Conservation (phyloP, 257 asterid species). For the Solanum stenotomum region DNA sequence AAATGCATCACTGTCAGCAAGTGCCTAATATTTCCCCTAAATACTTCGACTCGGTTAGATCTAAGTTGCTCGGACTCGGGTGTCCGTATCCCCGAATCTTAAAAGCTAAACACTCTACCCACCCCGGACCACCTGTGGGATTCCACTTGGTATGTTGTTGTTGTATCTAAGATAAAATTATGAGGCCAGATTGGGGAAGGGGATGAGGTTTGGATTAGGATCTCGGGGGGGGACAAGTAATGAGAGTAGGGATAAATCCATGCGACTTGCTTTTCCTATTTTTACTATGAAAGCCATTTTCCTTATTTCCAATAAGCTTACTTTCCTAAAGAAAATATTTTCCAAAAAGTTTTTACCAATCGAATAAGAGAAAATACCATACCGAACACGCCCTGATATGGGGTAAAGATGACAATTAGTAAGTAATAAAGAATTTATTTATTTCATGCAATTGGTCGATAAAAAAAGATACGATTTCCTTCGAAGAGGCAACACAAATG, state of each 20-base stretch:
- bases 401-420: neutral
- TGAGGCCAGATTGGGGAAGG: neutral
- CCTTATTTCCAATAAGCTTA: neutral
- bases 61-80: too few relatives aligned
- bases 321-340: neutral
- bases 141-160: too few relatives aligned
- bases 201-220: neutral
- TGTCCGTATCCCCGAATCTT: too few relatives aligned
- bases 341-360: neutral
- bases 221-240: too few relatives aligned
- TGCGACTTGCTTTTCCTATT: neutral
- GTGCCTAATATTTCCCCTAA: neutral
- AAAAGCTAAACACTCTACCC: too few relatives aligned
- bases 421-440: neutral
- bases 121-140: too few relatives aligned
- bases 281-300: neutral
- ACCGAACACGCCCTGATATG: neutral
- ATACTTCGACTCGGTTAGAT: neutral
- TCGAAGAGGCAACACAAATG: neutral
- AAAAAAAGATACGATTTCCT: neutral
- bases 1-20: neutral
- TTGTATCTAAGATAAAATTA: too few relatives aligned
- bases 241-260: neutral
- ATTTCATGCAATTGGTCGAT: neutral
- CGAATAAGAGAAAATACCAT: neutral